Percentiles rank a stretch among this genome's conserved stretches.
Evolutionary conservation across 2,329 filamentous ascomycete species (phyloP).

Genomic region (Decorospora gaudefroyi): DNA sequence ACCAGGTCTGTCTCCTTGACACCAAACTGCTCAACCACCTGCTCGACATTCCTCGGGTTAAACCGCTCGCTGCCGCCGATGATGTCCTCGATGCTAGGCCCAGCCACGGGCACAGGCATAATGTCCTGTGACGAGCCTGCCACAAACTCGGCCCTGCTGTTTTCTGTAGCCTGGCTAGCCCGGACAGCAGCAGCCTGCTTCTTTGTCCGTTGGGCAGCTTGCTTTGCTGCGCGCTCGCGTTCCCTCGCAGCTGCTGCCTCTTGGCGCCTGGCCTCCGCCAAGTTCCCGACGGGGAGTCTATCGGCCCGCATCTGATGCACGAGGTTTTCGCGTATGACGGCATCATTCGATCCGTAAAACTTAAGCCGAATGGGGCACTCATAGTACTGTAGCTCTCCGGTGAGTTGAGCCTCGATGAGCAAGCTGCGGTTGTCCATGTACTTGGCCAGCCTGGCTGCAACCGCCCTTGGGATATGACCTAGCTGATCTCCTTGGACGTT

Average conservation of each 20-base stretch:
- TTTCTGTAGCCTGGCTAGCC: slow-evolving; percentile 31
- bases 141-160: slow-evolving; percentile 32
- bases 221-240: slow-evolving; percentile 53
- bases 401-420: slow-evolving; percentile 69
- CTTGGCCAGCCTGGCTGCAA: slow-evolving; percentile 72
- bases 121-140: slow-evolving; percentile 31
- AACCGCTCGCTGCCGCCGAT: slow-evolving; percentile 68
- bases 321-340: slow-evolving; percentile 58
- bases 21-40: slow-evolving; percentile 71
- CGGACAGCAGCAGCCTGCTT: slow-evolving; percentile 36
- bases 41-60: slow-evolving; percentile 66
- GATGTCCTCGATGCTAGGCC: slow-evolving; percentile 64
- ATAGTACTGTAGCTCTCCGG: slow-evolving; percentile 66
- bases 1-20: slow-evolving; percentile 69
- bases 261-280: slow-evolving; percentile 52
- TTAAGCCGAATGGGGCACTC: slow-evolving; percentile 74
- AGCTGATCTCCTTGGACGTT: slow-evolving; percentile 78
- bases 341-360: slow-evolving; percentile 69
- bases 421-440: slow-evolving; percentile 64
- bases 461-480: slow-evolving; percentile 71
- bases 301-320: slow-evolving; percentile 66
- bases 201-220: slow-evolving; percentile 40
- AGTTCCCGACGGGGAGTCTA: slow-evolving; percentile 59
- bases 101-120: slow-evolving; percentile 38
- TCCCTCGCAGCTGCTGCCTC: slow-evolving; percentile 62